Conservation (phyloP, 1,139 yeast species). For the Barnettozyma hawaiiensis region DNA sequence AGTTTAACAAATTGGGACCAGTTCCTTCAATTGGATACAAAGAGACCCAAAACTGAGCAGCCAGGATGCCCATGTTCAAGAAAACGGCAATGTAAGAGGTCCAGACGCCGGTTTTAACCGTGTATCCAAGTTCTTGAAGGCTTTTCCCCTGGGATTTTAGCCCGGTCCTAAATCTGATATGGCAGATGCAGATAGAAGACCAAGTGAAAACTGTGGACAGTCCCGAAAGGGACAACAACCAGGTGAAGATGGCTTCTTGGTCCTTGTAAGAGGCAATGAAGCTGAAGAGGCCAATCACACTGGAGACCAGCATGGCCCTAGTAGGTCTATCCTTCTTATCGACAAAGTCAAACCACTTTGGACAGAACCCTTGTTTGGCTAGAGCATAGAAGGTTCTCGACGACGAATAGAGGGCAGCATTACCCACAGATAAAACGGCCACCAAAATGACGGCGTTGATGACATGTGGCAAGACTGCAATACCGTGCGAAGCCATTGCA, state of each 20-base stretch:
- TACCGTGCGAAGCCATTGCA: conserved; percentile 53
- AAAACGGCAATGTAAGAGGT: conserved; percentile 60
- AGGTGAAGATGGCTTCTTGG: conserved; percentile 58
- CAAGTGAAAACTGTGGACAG: conserved; percentile 81
- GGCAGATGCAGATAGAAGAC: conserved; percentile 69
- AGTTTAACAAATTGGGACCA: conserved; percentile 37
- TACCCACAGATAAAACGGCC: conserved; percentile 67
- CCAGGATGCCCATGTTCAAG: conserved; percentile 52
- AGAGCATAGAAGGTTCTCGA: conserved; percentile 80
- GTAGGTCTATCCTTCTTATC: conserved; percentile 74
- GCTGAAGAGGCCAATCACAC: conserved; percentile 57
- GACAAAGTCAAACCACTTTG: conserved; percentile 64
- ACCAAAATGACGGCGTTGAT: conserved; percentile 68
- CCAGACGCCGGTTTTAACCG: conserved; percentile 52
- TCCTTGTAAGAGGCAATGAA: conserved; percentile 64
- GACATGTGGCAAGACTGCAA: conserved; percentile 58
- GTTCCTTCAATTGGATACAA: conserved; percentile 52
- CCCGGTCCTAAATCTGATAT: conserved; percentile 68
- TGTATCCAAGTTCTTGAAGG: conserved; percentile 55
- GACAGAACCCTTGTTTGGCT: conserved; percentile 79
- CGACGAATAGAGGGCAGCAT: conserved; percentile 71
- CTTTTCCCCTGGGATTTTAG: conserved; percentile 52
- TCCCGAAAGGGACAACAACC: conserved; percentile 80
- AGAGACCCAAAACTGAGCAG: conserved; percentile 72
- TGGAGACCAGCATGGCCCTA: conserved; percentile 53